These are phyloP conservation scores for Dictyostelium firmibasis DNA, from an alignment of 78 protist genomes.

Conservation along the genomic window DNA sequence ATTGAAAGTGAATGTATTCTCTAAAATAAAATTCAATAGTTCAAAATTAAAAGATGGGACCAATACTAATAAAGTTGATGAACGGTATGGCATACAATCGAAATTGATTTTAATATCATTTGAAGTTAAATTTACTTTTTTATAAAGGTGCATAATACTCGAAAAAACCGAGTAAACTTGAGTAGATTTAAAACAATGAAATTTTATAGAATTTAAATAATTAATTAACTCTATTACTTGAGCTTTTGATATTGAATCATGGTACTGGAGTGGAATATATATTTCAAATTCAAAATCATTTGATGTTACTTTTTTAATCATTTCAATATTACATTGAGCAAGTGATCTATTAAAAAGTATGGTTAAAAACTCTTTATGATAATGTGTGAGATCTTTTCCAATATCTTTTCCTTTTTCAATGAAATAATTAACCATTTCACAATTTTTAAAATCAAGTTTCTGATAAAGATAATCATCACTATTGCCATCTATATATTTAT, in stretches of 20 bases:
- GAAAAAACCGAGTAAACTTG: not conserved
- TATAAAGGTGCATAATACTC: not conserved
- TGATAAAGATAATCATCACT: not conserved
- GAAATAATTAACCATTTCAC: not conserved
- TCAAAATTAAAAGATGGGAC: not conserved
- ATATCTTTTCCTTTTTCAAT: not conserved
- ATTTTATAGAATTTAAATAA: not conserved
- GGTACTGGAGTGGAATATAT: not conserved
- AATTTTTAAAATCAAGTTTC: not conserved
- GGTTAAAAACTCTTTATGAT: not conserved
- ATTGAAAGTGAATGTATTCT: not conserved
- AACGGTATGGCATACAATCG: not conserved
- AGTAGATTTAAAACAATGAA: not conserved
- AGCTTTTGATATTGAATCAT: not conserved
- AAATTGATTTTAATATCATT: not conserved
- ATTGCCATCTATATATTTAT: too few relatives aligned
- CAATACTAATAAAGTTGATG: not conserved
- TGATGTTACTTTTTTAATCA: not conserved
- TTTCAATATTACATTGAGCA: not conserved
- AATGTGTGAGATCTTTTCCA: not conserved
- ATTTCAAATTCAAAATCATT: not conserved
- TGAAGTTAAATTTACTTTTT: not conserved
- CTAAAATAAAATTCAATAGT: not conserved
- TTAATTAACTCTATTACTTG: not conserved
- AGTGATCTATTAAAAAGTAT: not conserved